Evolutionary conservation across 2,329 filamentous ascomycete genomes (phyloP), one percentile per base, ranked within the genome.

Genomic region (Dryadomyces quercivorus): DNA sequence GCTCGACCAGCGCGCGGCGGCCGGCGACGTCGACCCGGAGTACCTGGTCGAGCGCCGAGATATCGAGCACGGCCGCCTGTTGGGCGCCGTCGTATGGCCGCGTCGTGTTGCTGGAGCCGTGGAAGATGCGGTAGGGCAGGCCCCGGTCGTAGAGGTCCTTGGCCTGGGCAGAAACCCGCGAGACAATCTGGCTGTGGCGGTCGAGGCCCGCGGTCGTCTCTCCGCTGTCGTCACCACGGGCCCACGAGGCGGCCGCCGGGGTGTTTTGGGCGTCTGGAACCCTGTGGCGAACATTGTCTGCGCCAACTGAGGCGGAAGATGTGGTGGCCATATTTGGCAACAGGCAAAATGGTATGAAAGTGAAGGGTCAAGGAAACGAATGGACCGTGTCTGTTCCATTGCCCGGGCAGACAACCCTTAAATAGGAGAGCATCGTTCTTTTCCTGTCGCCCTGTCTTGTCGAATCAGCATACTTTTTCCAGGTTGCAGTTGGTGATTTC

Each of bases 61-160:
- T 88, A 69, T 88, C 74, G 55, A 72, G 73, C 56, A 72, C 70
- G 56, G 66, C 69, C 58, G 61, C 65, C 56, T 61, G 60, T 61
- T 3, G 61, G 4, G 43, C 52, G 9, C 45, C 57, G 2, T 46
- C 52, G 69, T 77, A 57, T 69, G 76, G 76, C 5, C 77, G 81
- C 50, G 86, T 90, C 64, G 79, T 85, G 72, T 90, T 90, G 52
- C 86, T 89, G 44, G 81, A 84, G 61, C 86, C 86, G 72, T 90
- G 86, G 66, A 77, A 82, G 71, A 90, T 88, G 59, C 86, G 80
- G 72, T 86, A 91, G 21, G 84, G 78, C 64, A 73, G 67, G 50
- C 67, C 65, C 52, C 69, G 64, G 56, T 72, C 68, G 63, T 73
- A 77, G 65, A 74, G 73, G 62, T 67, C 62, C 55, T 70, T 69